Evolutionary conservation across 2,329 filamentous ascomycete species (phyloP).

Genomic region (Conoideocrella luteorostrata): DNA sequence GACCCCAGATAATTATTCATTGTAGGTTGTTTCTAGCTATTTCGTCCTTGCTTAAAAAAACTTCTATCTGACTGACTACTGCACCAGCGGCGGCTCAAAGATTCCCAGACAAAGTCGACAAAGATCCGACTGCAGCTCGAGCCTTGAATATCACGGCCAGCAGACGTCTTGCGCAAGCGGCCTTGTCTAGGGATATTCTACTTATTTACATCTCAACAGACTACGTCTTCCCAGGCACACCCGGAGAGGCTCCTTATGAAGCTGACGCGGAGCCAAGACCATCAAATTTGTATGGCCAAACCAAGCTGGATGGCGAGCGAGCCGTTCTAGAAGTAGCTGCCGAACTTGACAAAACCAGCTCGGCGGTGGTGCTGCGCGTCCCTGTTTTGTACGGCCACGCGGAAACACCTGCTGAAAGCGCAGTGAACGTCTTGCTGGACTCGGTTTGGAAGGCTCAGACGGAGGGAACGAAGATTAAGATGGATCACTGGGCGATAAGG

Average conservation of each 20-base stretch:
- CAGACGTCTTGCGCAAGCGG: constrained; percentile 57
- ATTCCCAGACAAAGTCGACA: constrained; percentile 79
- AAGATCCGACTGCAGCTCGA: constrained; percentile 67
- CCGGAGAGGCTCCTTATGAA: constrained; percentile 80
- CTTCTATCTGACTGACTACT: constrained; percentile 1
- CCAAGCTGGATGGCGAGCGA: constrained; percentile 52
- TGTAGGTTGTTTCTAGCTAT: constrained; percentile 42
- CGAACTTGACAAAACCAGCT: constrained; percentile 40
- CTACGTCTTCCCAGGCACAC: constrained; percentile 68
- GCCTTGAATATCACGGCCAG: constrained; percentile 71
- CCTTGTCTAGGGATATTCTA: constrained; percentile 53
- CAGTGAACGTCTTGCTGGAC: constrained; percentile 76
- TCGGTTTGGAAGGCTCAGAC: constrained; percentile 68
- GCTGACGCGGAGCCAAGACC: constrained; percentile 56
- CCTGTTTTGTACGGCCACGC: constrained; percentile 80
- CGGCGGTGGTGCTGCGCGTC: constrained; percentile 68
- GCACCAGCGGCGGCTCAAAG: constrained; percentile 72
- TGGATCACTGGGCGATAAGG: constrained; percentile 80
- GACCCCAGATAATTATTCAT: constrained; percentile 73
- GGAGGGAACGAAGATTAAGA: constrained; percentile 54
- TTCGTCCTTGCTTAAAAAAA: not conserved
- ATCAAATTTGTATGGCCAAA: constrained; percentile 67
- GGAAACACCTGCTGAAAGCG: constrained; percentile 65
- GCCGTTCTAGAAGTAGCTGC: constrained; percentile 60
- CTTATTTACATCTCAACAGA: constrained; percentile 78